Evolutionary conservation across 768 basidiomycete genomes (phyloP).

Genomic region (Suillus subluteus): DNA sequence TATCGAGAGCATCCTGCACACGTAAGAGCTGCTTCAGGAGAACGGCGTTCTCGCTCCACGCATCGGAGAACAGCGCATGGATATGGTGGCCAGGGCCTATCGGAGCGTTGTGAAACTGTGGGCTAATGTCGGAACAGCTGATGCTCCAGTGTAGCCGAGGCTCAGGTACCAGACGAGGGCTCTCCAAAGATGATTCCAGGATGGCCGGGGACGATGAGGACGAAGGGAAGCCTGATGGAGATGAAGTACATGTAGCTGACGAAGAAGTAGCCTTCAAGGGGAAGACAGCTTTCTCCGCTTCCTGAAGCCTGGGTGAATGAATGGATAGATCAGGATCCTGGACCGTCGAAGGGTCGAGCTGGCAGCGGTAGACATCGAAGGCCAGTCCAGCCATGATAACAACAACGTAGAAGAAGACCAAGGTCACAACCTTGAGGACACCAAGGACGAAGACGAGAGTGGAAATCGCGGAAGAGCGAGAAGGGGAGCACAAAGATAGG

Average conservation of each 20-base stretch:
- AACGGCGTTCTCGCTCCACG: neutral
- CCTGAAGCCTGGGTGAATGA: too few species aligned
- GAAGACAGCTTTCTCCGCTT: neutral
- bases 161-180: neutral
- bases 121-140: neutral
- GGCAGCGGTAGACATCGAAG: neutral
- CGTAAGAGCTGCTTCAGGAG: neutral
- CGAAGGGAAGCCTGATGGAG: neutral
- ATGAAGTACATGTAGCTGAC: neutral
- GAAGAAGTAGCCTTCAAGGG: neutral
- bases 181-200: neutral
- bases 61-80: slow-evolving; percentile 2
- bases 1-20: neutral
- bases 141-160: neutral
- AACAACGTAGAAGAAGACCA: neutral
- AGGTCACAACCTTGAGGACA: neutral
- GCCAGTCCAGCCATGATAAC: neutral
- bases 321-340: neutral
- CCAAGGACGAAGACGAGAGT: neutral
- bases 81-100: neutral
- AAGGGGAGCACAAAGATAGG: neutral
- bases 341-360: neutral
- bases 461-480: neutral
- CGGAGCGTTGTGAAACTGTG: neutral
- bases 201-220: neutral